A percentile compares a stretch with the other conserved stretches of the same genome.
Conservation (phyloP, 2,329 filamentous ascomycete species). For the Venturiaceae sp. region DNA sequence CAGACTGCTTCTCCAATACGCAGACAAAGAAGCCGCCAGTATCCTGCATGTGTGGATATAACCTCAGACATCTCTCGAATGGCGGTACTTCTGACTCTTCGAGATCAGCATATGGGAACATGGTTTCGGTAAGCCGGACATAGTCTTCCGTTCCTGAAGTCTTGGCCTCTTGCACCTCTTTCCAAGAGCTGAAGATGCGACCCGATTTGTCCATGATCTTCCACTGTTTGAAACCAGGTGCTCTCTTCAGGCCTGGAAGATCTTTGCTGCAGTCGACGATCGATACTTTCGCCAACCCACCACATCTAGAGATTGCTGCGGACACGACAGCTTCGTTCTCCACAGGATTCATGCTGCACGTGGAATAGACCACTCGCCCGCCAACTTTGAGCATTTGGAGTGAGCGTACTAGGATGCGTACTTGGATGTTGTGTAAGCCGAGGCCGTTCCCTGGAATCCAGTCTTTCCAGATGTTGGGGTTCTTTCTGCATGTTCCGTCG, state of each 20-base stretch:
- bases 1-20: conserved; percentile 81
- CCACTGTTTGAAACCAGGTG: conserved; percentile 71
- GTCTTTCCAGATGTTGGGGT: conserved; percentile 86
- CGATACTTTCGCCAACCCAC: conserved; percentile 69
- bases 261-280: conserved; percentile 75
- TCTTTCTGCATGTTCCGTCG: conserved; percentile 90
- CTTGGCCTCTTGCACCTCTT: conserved; percentile 64
- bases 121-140: conserved; percentile 62
- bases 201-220: conserved; percentile 82
- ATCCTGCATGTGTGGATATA: conserved; percentile 92
- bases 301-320: conserved; percentile 81
- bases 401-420: conserved; percentile 81
- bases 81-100: conserved; percentile 53
- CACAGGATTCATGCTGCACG: conserved; percentile 96
- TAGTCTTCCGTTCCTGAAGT: conserved; percentile 52
- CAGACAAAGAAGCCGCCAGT: conserved; percentile 98
- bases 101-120: conserved; percentile 62
- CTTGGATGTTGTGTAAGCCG: conserved; percentile 78
- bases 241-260: conserved; percentile 67
- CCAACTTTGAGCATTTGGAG: conserved; percentile 95
- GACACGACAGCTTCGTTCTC: conserved; percentile 93
- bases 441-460: conserved; percentile 84
- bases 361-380: conserved; percentile 92
- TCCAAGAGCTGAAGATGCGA: conserved; percentile 70
- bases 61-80: conserved; percentile 81